Base-by-base conservation (phyloP, 2,329 filamentous ascomycete genomes). In the Penicillium brasilianum region DNA sequence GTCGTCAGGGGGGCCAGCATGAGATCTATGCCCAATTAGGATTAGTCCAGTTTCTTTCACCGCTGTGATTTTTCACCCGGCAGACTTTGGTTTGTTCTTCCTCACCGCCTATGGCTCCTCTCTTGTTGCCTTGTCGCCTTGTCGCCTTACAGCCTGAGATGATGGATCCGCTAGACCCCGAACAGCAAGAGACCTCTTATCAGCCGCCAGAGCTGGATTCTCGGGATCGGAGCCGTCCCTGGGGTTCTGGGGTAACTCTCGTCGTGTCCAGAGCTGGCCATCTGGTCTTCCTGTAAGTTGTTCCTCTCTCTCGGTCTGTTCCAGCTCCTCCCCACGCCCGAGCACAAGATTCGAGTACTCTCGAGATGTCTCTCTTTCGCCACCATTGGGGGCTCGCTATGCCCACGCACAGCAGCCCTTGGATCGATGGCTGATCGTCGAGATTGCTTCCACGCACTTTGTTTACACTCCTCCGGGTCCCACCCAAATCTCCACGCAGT, bases 401-500 rank as follows among this genome's bases (percentile, higher is more conserved):
- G 69, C 66, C 76, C 76, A 78, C 75, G 76, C 76, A 78, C 76
- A 60, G 64, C 63, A 58, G 60, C 57, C 62, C 56, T 60, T 57
- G 58, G 60, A 63, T 70, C 62, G 60, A 51, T 54, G 49, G 58
- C 49, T 57, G 62, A 66, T 66, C 65, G 54, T 59, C 57, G 56
- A 58, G 51, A 65, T 73, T 78, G 72, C 76, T 78, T 71, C 76
- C 76, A 78, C 76, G 76, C 76, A 78, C 76, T 71, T 71, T 66
- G 61, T 72, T 65, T 66, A 63, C 57, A 25, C 66, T 61, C 64
- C 60, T 61, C 59, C 51, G 49, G 48, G 64, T 59, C 51, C 55
- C 32, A 64, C 52, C 49, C 14, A 20, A 16, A 55, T 25, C 44
- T 63, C 41, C 64, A 60, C 64, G 57, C 37, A 54, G 37, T 60